Base-by-base conservation (phyloP, 1,139 yeast genomes). In the Candida frijolesensis region DNA sequence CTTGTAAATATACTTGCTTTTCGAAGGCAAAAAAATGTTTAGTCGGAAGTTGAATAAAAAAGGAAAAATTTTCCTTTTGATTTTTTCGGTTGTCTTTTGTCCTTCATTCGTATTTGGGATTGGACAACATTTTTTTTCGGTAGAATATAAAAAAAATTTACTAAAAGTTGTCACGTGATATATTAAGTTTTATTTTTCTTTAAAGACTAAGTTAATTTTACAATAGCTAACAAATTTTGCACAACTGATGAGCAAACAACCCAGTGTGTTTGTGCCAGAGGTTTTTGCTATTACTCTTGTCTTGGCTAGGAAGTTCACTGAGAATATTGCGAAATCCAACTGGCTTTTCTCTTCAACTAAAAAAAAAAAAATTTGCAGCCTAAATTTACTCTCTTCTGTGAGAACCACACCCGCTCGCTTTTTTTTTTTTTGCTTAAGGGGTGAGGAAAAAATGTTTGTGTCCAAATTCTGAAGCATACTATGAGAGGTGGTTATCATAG, bases 81-180 rank as follows among this genome's bases (percentile, higher is more conserved):
- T 18, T 37, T 18, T 11, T 37, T 37, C 22, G 22, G 22, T 35
- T 33, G 15, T 34, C 14, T 9, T 34, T 34, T 15, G n/a, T 35
- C 39, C 19, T 22, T 25, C 32, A 7, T 19, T 9, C 15, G 14
- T 12, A 3, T 9, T 39, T 39, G 30, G 37, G 35, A 30, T 41
- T 41, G 35, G 35, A 41, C 44, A 41, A 41, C 44, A 16, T 41
- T 41, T 41, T 41, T 41, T 41, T 15, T 41, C 25, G 12, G n/a
- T 25, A 12, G 15, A 34, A 34, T n/a, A 38, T 7, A 38, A 22
- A 38, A 22, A 19, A n/a, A 22, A 38, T 7, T 18, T 5, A 29
- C 18, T 9, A 14, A 41, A 7, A 4, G 18, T 12, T 38, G 25
- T 41, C 44, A 41, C 44, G 44, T 41, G 44, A 41, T 27, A 30